Percentiles rank a stretch among this genome's conserved stretches.
These are phyloP conservation scores for Nigrospora sphaerica DNA, from an alignment of 2,329 filamentous ascomycete genomes.

Conservation along the genomic window DNA sequence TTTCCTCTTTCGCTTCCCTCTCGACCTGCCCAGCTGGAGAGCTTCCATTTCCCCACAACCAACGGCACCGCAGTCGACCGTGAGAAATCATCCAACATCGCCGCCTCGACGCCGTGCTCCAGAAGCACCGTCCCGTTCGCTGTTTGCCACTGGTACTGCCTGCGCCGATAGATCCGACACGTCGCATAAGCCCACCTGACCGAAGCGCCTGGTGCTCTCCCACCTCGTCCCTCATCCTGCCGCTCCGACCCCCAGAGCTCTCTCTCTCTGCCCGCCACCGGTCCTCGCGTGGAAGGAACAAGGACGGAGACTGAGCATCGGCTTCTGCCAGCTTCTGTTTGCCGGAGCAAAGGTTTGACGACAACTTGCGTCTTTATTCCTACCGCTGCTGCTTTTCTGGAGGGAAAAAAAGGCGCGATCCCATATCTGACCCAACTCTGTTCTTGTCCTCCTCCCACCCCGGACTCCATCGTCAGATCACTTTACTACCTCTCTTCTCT, in stretches of 20 bases:
- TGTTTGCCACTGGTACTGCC: too few species aligned
- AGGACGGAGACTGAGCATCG: constrained; percentile 1
- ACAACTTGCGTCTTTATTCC: constrained; percentile 24
- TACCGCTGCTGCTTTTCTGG: constrained; percentile 14
- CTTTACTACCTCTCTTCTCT: not conserved
- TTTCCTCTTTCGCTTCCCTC: too few species aligned
- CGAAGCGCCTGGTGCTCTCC: too few species aligned
- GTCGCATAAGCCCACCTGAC: too few species aligned
- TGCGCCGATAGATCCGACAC: too few species aligned
- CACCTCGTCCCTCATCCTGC: too few species aligned
- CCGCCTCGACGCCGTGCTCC: too few species aligned
- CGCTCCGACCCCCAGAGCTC: too few species aligned
- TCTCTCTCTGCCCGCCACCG: too few species aligned
- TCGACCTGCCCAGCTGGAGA: too few species aligned
- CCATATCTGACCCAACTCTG: constrained; percentile 5
- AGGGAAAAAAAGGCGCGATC: constrained; percentile 1
- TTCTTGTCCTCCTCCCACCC: constrained; percentile 9
- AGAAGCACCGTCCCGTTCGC: too few species aligned
- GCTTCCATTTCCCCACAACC: not conserved
- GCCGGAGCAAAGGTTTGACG: constrained; percentile 30
- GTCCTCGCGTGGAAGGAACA: not conserved
- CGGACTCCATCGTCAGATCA: constrained; percentile 8
- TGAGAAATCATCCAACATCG: too few species aligned
- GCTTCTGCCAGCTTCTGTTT: constrained; percentile 16
- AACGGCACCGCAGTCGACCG: not conserved